These are phyloP conservation scores for Onygenales sp. DNA, from an alignment of 2,329 filamentous ascomycete genomes.

Conservation along the genomic window DNA sequence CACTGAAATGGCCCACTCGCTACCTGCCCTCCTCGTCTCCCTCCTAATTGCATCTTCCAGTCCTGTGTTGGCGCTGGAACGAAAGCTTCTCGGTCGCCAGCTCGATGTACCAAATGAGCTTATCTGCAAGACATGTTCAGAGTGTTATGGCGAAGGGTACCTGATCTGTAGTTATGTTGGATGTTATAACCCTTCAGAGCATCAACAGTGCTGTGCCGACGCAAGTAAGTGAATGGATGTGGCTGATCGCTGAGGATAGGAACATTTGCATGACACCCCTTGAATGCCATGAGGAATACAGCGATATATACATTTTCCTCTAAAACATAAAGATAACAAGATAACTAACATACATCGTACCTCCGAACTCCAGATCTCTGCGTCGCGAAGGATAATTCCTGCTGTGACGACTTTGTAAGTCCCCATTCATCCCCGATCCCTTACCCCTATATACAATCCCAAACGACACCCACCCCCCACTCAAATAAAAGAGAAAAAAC, in stretches of 20 bases:
- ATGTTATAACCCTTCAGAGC: conserved; percentile 2
- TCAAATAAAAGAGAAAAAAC: too few species aligned
- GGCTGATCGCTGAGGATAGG: neutral
- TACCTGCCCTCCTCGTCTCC: neutral
- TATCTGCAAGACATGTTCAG: conserved; percentile 4
- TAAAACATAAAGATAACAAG: neutral
- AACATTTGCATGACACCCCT: neutral
- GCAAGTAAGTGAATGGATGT: conserved; percentile 1
- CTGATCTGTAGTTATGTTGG: conserved; percentile 1
- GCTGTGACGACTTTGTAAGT: conserved; percentile 4
- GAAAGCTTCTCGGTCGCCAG: neutral
- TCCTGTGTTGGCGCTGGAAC: neutral
- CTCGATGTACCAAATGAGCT: neutral
- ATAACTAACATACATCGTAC: neutral
- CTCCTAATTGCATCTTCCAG: neutral
- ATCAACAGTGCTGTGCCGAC: conserved; percentile 3
- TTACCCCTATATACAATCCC: neutral
- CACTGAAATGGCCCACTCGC: neutral
- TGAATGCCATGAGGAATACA: too few species aligned
- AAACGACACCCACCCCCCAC: neutral
- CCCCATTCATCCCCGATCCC: neutral
- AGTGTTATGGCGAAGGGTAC: conserved; percentile 3
- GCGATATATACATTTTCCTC: too few species aligned
- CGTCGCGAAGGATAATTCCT: conserved; percentile 4
- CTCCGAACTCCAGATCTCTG: neutral